Base-by-base conservation (phyloP, 495 filamentous ascomycete genomes). In the Penicillium paradoxum region DNA sequence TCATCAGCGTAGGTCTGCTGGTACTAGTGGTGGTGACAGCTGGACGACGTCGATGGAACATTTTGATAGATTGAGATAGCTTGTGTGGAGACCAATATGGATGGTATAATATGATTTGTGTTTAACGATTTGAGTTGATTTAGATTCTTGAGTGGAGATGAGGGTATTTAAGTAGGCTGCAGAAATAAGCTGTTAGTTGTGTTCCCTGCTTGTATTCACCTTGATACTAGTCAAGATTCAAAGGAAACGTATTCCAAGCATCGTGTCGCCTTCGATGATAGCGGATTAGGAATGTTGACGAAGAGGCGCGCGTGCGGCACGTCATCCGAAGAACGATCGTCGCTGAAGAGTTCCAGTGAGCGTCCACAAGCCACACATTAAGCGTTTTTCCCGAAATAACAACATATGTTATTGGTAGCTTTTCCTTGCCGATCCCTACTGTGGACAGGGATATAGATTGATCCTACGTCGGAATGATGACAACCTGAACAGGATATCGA, bases 1-100 rank as follows among this genome's bases (percentile, higher is more conserved):
- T 66, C 61, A 70, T 65, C 18, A 70, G 44, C 1, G 56, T 17
- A 55, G 84, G 63, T 81, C 87, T 65, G 74, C 76, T 55, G 62
- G 79, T 27, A 43, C 67, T 44, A 67, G 65, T 68, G 17, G 61
- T 65, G 29, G 55, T 62, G n/a, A 52, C 61, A 25, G 59, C 51
- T 18, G 58, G 65, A 40, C 59, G 52, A 49, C 57, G 49, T 37
- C 59, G 65, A 24, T 59, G 57, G 42, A 68, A 66, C 65, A 68
- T 68, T 50, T 42, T 68, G 49, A 42, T 7, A 10, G 22, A 18
- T 39, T 21, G 22, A 22, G 6, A n/a, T 17, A 30, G 27, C n/a
- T n/a, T n/a, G n/a, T n/a, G n/a, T n/a, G n/a, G n/a, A n/a, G n/a
- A n/a, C n/a, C n/a, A n/a, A 10, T 37, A 11, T 27, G 21, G 13